A percentile compares a stretch with the other conserved stretches of the same genome.
These are phyloP conservation scores for Hepatocystis sp. DNA, from an alignment of 169 alveolate genomes.

Conservation along the genomic window DNA sequence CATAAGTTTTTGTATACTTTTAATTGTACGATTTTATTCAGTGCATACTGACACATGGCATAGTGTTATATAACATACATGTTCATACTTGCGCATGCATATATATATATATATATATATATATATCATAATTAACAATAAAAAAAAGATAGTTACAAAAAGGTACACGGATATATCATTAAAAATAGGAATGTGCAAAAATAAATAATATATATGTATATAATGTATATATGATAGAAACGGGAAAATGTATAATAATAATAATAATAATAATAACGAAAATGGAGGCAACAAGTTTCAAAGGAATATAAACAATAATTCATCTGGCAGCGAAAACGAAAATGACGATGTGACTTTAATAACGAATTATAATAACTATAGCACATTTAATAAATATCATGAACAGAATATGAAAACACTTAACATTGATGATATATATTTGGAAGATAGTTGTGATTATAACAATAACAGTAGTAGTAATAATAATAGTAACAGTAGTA, in stretches of 20 bases:
- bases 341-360: slow-evolving; percentile 4
- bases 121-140: neutral
- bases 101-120: too few species aligned
- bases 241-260: slow-evolving; percentile 47
- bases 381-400: slow-evolving; percentile 51
- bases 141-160: neutral
- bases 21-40: too few species aligned
- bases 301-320: slow-evolving; percentile 19
- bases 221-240: too few species aligned
- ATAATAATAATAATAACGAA: neutral
- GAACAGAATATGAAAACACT: slow-evolving; percentile 53
- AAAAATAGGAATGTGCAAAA: neutral
- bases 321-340: slow-evolving; percentile 49
- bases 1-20: too few species aligned
- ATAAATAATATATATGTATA: slow-evolving; percentile 1
- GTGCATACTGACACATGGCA: too few species aligned
- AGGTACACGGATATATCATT: too few species aligned
- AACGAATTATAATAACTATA: slow-evolving; percentile 40
- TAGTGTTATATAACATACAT: too few species aligned
- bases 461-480: neutral
- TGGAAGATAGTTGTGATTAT: slow-evolving; percentile 69
- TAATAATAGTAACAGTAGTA: neutral
- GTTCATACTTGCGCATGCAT: too few species aligned
- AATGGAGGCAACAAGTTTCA: slow-evolving; percentile 27
- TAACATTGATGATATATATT: slow-evolving; percentile 58